Conservation (phyloP, 2,329 filamentous ascomycete species). For the Fusarium sp. region DNA sequence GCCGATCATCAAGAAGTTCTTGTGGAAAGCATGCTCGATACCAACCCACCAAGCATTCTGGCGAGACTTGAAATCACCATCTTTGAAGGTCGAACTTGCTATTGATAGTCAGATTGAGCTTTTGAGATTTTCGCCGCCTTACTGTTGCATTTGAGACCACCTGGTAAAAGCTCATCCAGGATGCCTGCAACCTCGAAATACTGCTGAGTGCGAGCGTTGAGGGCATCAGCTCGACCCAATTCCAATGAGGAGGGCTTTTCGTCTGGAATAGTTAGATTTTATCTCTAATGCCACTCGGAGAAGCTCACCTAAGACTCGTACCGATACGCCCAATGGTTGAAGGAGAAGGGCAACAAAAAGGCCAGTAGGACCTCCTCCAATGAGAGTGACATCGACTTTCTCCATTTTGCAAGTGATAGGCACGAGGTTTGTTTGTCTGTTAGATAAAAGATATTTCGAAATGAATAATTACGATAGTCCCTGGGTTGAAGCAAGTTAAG, state of each 20-base stretch:
- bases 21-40: constrained; percentile 60
- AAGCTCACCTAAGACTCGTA: constrained; percentile 55
- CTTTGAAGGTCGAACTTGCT: constrained; percentile 63
- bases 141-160: constrained; percentile 65
- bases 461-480: not conserved
- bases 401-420: not conserved
- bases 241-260: constrained; percentile 56
- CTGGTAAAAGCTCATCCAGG: constrained; percentile 57
- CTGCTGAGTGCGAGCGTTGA: constrained; percentile 64
- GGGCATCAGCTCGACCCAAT: constrained; percentile 61
- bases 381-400: constrained; percentile 14
- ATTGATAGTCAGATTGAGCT: rapidly evolving
- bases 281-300: rapidly evolving
- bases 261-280: constrained; percentile 47
- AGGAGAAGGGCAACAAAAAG: constrained; percentile 61
- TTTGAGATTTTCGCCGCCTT: constrained; percentile 13
- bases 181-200: constrained; percentile 61
- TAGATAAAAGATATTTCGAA: not conserved
- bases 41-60: constrained; percentile 64
- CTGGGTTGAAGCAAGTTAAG: constrained; percentile 4
- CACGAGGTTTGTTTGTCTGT: too few relatives aligned
- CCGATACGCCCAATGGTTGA: constrained; percentile 57
- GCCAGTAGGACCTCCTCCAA: constrained; percentile 60
- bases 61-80: constrained; percentile 62
- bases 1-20: constrained; percentile 65